These are phyloP conservation scores for Boletus reticuloceps DNA, from an alignment of 768 basidiomycete species.

Conservation along the genomic window DNA sequence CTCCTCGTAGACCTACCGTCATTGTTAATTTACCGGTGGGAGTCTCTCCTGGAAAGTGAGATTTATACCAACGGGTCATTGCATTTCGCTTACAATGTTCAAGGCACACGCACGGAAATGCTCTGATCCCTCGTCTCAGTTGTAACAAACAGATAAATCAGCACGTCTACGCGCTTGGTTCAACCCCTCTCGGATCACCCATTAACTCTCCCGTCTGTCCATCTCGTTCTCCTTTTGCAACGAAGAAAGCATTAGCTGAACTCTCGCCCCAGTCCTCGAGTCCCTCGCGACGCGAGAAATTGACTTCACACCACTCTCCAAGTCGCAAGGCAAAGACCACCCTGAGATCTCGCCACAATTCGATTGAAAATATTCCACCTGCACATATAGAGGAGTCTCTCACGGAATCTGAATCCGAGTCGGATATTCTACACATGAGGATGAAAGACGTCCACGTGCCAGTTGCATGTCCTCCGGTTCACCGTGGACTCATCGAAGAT, in stretches of 20 bases:
- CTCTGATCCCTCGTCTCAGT: background rate
- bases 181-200: slow-evolving; percentile 2
- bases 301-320: background rate
- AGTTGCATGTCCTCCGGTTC: background rate
- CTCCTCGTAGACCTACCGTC: background rate
- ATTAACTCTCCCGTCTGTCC: background rate
- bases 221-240: background rate
- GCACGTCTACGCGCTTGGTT: background rate
- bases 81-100: slow-evolving; percentile 9
- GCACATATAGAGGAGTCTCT: slow-evolving; percentile 23
- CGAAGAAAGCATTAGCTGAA: slow-evolving; percentile 1
- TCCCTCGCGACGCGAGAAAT: background rate
- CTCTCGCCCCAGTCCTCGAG: background rate
- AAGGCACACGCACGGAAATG: background rate
- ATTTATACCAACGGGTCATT: background rate
- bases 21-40: background rate
- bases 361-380: slow-evolving; percentile 5
- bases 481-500: background rate
- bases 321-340: background rate
- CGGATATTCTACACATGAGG: slow-evolving; percentile 9
- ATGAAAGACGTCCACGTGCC: background rate
- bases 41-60: slow-evolving; percentile 17
- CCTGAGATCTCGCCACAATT: background rate
- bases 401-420: slow-evolving; percentile 33
- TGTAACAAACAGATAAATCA: background rate